Percentiles rank a stretch among this genome's conserved stretches.
Conservation (phyloP, 805 yeast genomes). For the Clavispora fructus region DNA sequence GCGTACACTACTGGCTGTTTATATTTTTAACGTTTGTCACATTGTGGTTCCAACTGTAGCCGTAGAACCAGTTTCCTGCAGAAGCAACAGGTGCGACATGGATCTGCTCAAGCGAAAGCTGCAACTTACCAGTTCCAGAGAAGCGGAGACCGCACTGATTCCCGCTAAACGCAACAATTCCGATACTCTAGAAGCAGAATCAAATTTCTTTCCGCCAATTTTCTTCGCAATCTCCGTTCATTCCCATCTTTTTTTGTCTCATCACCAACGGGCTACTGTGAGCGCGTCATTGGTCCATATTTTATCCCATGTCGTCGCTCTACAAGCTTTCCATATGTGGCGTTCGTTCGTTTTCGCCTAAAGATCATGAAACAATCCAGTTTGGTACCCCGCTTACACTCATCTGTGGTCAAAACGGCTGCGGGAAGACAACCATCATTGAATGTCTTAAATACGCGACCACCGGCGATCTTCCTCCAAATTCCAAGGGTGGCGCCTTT, state of each 20-base stretch:
- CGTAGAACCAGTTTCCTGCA: background rate
- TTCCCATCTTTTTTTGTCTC: too few species aligned
- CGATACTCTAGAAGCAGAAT: too few species aligned
- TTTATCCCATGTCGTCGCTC: slow-evolving; percentile 31
- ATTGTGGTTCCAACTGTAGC: background rate
- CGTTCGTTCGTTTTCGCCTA: slow-evolving; percentile 85
- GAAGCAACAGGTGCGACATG: background rate
- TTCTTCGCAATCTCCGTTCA: too few species aligned
- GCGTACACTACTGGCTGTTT: background rate
- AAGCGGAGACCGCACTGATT: background rate
- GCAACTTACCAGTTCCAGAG: background rate
- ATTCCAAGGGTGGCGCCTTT: slow-evolving; percentile 93
- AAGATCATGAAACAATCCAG: slow-evolving; percentile 76
- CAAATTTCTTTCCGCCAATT: background rate
- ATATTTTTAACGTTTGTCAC: background rate
- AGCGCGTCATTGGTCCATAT: too few species aligned
- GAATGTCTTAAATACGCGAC: slow-evolving; percentile 93
- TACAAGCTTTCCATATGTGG: slow-evolving; percentile 63
- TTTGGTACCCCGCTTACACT: slow-evolving; percentile 88
- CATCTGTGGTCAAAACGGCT: slow-evolving; percentile 93
- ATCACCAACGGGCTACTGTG: too few species aligned
- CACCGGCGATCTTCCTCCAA: slow-evolving; percentile 94
- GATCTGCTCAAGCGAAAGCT: background rate
- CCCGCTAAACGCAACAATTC: too few species aligned
- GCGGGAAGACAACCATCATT: slow-evolving; percentile 94